Evolutionary conservation across 495 filamentous ascomycete genomes (phyloP), one percentile per base, ranked within the genome.

Genomic region (Hypoxylon cercidicola): DNA sequence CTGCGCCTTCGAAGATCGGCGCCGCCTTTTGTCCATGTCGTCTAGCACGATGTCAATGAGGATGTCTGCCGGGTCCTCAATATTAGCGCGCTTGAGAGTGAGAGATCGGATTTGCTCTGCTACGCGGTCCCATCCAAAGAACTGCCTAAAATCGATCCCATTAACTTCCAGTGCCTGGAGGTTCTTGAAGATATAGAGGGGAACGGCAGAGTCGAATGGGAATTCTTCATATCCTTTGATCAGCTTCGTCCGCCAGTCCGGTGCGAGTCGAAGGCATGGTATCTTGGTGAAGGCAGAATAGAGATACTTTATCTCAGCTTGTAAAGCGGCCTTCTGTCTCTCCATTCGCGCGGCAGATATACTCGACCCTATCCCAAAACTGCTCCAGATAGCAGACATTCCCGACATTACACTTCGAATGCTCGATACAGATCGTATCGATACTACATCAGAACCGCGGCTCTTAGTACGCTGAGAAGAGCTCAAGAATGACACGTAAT

Each of bases 211-310:
- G 73, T 99, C 95, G 75, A 99, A 97, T 3, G 95, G 95, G 70
- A 99, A 99, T 71, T 97, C 95, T 75, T 99, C 95, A 72, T 93
- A 98, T 28, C 93, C 94, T 59, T 88, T 84, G 63, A 99, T 96
- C 68, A 97, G 77, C 40, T 89, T 87, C 34, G 93, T 92, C 47
- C 91, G 90, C 76, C 91, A 92, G 75, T 98, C 95, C 7, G 93
- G 93, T 45, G 93, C 87, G 48, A 99, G 80, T 55, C 89, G 87
- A 41, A 99, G 81, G 68, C 90, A 96, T 3, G 95, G 95, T 55
- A 98, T 96, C 79, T 99, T 99, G 71, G 95, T 99, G 76, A 98
- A 98, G 55, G 95, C 92, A 16, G 95, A 97, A 77, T 97, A 99
- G 8, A 99, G 83, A 74, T 99, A 98, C 75, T 93, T 97, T 46